A percentile compares a stretch with the other conserved stretches of the same genome.
Conservation (phyloP, 768 basidiomycete genomes). For the Neoboletus brunneissimus region DNA sequence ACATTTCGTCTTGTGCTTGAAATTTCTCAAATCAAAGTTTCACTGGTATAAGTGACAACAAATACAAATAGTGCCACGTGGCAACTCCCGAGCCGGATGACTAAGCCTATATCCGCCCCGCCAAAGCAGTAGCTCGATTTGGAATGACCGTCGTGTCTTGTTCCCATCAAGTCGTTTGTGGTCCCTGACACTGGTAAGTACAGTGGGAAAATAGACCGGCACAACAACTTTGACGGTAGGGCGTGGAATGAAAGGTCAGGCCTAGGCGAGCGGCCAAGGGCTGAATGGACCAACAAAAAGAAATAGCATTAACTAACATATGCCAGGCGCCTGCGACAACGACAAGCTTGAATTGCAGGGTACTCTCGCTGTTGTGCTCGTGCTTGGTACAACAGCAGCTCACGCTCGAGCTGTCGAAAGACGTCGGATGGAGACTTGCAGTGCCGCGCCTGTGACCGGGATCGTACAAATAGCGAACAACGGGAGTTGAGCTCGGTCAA, state of each 20-base stretch:
- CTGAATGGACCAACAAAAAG: neutral
- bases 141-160: no score
- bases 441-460: neutral
- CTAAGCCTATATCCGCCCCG: neutral
- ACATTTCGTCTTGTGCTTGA: conserved; percentile 45
- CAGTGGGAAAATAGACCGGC: neutral
- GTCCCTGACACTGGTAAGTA: neutral
- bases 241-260: neutral
- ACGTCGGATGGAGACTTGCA: neutral
- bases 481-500: neutral
- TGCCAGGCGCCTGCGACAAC: neutral
- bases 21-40: conserved; percentile 11
- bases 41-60: conserved; percentile 13
- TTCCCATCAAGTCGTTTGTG: neutral
- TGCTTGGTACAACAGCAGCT: no score
- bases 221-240: neutral
- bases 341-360: neutral
- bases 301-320: neutral
- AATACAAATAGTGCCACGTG: conserved; percentile 15
- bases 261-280: neutral
- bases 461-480: neutral
- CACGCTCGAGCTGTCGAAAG: neutral
- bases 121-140: no score
- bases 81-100: neutral
- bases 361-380: no score